phyloP scores from a whole-genome alignment of 1,139 yeast genomes.

The Entelexis paramagnoliae region DNA sequence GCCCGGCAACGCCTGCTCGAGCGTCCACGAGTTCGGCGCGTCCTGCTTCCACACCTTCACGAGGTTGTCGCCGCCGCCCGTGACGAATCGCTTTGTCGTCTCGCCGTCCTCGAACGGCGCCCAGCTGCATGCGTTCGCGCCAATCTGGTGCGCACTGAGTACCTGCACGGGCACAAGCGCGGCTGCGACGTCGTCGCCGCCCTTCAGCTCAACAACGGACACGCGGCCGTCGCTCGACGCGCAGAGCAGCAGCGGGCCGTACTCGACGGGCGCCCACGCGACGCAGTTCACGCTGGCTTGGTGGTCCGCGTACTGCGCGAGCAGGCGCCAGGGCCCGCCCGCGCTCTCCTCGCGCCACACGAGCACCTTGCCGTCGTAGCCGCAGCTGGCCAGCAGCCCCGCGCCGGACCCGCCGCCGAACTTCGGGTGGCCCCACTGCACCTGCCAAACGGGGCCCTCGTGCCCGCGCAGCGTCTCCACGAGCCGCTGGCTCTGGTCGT shows the following conservation, averaged over 20 bases:
- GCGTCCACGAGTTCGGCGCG: constrained; percentile 48
- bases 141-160: constrained; percentile 80
- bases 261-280: constrained; percentile 96
- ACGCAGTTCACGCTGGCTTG: constrained; percentile 92
- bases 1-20: constrained; percentile 73
- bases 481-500: constrained; percentile 68
- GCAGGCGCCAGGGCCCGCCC: constrained; percentile 75
- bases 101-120: constrained; percentile 54
- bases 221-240: constrained; percentile 91
- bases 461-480: constrained; percentile 72
- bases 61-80: constrained; percentile 91
- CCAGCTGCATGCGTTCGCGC: constrained; percentile 93
- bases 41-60: constrained; percentile 84
- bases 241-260: constrained; percentile 82
- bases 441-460: constrained; percentile 99
- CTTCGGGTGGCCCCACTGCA: constrained; percentile 98
- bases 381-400: constrained; percentile 74
- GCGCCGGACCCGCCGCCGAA: constrained; percentile 34
- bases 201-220: constrained; percentile 82
- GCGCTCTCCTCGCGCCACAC: constrained; percentile 79
- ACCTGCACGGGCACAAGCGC: constrained; percentile 37
- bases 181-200: constrained; percentile 37
- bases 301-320: constrained; percentile 80
- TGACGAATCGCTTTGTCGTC: constrained; percentile 56
- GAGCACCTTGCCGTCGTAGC: constrained; percentile 88